Evolutionary conservation across 2,329 filamentous ascomycete species (phyloP), one percentile per base, ranked within the genome.

Genomic region (Clonostachys rhizophaga): DNA sequence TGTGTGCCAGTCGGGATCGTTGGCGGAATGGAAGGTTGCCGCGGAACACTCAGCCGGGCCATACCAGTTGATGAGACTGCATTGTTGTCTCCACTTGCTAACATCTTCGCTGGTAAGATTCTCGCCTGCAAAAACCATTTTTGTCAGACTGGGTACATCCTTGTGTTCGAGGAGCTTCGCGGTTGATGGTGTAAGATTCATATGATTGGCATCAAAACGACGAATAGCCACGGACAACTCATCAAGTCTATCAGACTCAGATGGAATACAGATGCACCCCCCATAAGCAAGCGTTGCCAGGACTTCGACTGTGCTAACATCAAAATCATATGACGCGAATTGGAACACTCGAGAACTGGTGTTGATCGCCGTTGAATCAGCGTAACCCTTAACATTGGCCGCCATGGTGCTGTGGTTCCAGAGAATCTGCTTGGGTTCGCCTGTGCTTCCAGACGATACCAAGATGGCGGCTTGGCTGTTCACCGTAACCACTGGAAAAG

Each of bases 321-420:
- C 53, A 17, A 55, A 55, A 2, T 43, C 47, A 37, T 53, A 47
- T 33, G 49, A 72, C 3, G 70, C 68, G 46, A 75, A 76, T 51
- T 75, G 68, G 43, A 75, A 69, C 36, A 72, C 68, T 9, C 70
- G 65, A 1, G 71, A 16, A n/a, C 39, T 30, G 24, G 39, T 24
- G 4, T 35, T 16, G 5, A 46, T 42, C 16, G 30, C 45, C 33
- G 16, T 71, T 24, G 63, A 61, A 2, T 62, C 52, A 5, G 58
- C 62, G 53, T 75, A 73, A 20, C 69, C 66, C 20, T 75, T 66
- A 6, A 64, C 62, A 4, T 67, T 57, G 3, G 65, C 41, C 66
- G 36, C 43, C 11, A 47, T 42, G 6, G 47, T 36, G 18, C 44
- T 43, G 41, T 51, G 49, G 17, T 49, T 42, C 33, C 45, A 33